phyloP scores from a whole-genome alignment of 2,329 filamentous ascomycete genomes.

The Orbilia oligospora region DNA sequence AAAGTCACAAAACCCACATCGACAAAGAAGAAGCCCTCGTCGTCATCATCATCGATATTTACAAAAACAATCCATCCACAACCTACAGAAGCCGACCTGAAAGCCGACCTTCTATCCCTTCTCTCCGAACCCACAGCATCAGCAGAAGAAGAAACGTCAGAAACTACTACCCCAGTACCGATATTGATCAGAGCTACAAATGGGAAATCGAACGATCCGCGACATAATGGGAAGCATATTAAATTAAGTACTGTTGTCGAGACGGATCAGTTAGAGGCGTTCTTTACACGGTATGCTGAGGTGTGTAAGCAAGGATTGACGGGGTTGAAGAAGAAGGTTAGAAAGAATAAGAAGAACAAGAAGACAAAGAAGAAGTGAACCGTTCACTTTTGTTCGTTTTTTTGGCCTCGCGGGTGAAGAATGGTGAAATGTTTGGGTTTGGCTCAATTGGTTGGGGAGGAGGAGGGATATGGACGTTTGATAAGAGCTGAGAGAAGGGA shows the following conservation, averaged over 20 bases:
- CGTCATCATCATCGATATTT: slow-evolving; percentile 30
- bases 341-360: slow-evolving; percentile 85
- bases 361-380: slow-evolving; percentile 78
- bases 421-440: neutral
- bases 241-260: slow-evolving; percentile 88
- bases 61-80: slow-evolving; percentile 65
- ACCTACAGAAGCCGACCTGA: slow-evolving; percentile 70
- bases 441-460: neutral
- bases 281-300: slow-evolving; percentile 89
- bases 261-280: slow-evolving; percentile 80
- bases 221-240: slow-evolving; percentile 73
- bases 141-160: slow-evolving; percentile 3
- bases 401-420: too few species aligned
- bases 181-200: slow-evolving; percentile 88
- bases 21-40: slow-evolving; percentile 65
- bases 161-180: slow-evolving; percentile 67
- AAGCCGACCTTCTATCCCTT: slow-evolving; percentile 73
- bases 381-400: neutral
- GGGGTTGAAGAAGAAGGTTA: slow-evolving; percentile 90
- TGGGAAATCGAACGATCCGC: slow-evolving; percentile 74
- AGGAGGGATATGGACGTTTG: neutral
- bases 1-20: slow-evolving; percentile 62
- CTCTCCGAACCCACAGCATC: slow-evolving; percentile 34
- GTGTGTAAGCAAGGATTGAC: slow-evolving; percentile 91
- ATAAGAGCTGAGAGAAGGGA: too few species aligned